A percentile compares a stretch with the other conserved stretches of the same genome.
Evolutionary conservation across 345 rosid species (phyloP).

Genomic region (Ailanthus altissimus): DNA sequence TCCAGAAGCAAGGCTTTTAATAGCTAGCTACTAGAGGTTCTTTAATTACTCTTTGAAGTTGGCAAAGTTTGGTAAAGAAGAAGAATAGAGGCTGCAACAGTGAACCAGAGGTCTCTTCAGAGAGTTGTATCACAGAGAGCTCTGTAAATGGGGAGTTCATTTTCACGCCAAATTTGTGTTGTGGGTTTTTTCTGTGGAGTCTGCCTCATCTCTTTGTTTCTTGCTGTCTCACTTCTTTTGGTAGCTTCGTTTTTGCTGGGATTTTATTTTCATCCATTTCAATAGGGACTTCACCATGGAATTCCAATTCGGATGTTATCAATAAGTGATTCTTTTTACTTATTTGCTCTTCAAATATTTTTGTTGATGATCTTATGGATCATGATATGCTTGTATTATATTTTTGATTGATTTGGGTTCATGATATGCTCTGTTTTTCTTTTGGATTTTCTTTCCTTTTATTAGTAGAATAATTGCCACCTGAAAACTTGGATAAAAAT

Average conservation of each 20-base stretch:
- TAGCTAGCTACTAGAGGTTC: not conserved
- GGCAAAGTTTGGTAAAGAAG: not conserved
- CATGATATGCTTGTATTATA: not conserved
- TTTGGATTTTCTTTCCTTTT: not conserved
- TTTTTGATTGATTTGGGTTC: not conserved
- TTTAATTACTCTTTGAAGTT: not conserved
- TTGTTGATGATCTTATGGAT: not conserved
- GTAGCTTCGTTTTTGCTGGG: constrained; percentile 51
- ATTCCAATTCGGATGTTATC: constrained; percentile 54
- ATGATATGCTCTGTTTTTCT: not conserved
- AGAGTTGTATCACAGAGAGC: constrained; percentile 84
- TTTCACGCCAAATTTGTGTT: constrained; percentile 89
- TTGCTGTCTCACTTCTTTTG: constrained; percentile 83
- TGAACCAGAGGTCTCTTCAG: constrained; percentile 67
- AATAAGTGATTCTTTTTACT: constrained; percentile 41
- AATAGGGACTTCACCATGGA: constrained; percentile 49
- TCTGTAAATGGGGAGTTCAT: constrained; percentile 77
- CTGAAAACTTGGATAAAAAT: not conserved
- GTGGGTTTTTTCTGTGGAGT: constrained; percentile 87
- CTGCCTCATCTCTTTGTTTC: constrained; percentile 78
- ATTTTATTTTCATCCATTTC: constrained; percentile 51
- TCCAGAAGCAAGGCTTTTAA: not conserved
- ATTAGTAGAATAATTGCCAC: not conserved
- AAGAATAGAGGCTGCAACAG: constrained; percentile 45
- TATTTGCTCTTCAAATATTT: not conserved